Base-by-base conservation (phyloP, 768 basidiomycete genomes). In the Lentinula guzmanii region DNA sequence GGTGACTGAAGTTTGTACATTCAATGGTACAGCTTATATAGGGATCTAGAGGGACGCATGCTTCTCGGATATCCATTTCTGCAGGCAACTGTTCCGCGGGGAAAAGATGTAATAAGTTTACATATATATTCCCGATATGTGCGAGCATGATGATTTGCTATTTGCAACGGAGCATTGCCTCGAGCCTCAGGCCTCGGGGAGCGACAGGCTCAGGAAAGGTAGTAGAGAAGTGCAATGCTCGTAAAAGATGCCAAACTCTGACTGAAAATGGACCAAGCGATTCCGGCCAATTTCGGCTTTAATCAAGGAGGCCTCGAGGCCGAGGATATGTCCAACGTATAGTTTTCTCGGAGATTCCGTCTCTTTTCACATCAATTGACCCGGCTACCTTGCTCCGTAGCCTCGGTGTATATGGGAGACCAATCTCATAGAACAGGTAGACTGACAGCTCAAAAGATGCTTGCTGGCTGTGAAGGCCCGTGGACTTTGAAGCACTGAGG, bases 21-120 rank as follows among this genome's bases (percentile, higher is more conserved):
- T 13, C 41, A 39, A 33, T 39, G 21, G 46, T 55, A 50, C 58
- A 70, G 66, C 68, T 68, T 73, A 67, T 52, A 57, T 37, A n/a
- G 52, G 31, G 41, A 46, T 16, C 41, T 34, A 45, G 37, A 31
- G 24, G 31, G 43, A 41, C 33, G 31, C 48, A 56, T 39, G 46
- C n/a, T 13, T 53, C 53, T 58, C 2, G 18, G 21, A 9, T 46
- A 65, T 52, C 8, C 51, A 34, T 33, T 33, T 52, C 46, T 48
- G 46, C 9, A 24, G 21, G n/a, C 18, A 24, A 48, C 18, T 48
- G 46, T 48, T 21, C 46, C 46, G 46, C 46, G 46, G 46, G 21
- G 18, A 24, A 39, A 13, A 21, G 46, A 48, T 48, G 18, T 48
- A n/a, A 21, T 21, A 21, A 21, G 1, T 21, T 21, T 48, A 48